Conservation (phyloP, 352 stramenopile species). For the Globisporangium heterothallicum region DNA sequence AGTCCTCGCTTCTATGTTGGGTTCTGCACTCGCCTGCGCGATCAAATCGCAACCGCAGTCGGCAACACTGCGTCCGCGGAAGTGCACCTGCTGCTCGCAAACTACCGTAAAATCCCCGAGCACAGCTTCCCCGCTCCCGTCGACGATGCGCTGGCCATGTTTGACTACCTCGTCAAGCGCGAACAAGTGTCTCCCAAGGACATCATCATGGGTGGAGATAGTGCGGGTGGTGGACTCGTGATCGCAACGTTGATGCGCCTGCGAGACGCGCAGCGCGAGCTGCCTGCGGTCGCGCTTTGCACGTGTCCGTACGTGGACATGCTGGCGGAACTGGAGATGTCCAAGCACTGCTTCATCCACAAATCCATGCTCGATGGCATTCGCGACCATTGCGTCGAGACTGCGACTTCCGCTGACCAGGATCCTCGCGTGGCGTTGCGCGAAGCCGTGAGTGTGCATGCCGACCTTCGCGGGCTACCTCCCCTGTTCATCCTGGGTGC, state of each 20-base stretch:
- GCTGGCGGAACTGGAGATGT: conserved; percentile 6
- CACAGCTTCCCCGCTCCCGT: conserved; percentile 26
- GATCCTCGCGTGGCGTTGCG: neutral
- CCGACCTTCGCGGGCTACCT: conserved; percentile 19
- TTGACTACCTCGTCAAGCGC: conserved; percentile 37
- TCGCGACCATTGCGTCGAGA: conserved; percentile 1
- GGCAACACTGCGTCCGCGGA: neutral
- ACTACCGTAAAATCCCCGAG: conserved; percentile 38
- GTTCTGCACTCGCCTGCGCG: conserved; percentile 21
- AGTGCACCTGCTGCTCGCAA: conserved; percentile 34
- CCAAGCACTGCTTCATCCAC: conserved; percentile 23
- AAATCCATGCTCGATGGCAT: conserved; percentile 8
- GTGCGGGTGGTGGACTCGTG: conserved; percentile 29
- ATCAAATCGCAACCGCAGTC: conserved; percentile 18
- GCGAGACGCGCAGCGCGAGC: conserved; percentile 14
- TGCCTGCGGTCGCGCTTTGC: conserved; percentile 26
- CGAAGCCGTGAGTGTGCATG: conserved; percentile 9
- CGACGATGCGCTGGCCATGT: conserved; percentile 29
- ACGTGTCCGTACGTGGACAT: conserved; percentile 42
- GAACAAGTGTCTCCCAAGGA: conserved; percentile 21
- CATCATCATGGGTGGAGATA: conserved; percentile 37
- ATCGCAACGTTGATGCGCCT: conserved; percentile 34
- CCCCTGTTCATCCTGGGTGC: conserved; percentile 29
- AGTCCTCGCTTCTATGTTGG: conserved; percentile 34
- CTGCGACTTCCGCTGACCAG: neutral